Evolutionary conservation across 2,329 filamentous ascomycete genomes (phyloP), one percentile per base, ranked within the genome.

Genomic region (Xylaria sp.): DNA sequence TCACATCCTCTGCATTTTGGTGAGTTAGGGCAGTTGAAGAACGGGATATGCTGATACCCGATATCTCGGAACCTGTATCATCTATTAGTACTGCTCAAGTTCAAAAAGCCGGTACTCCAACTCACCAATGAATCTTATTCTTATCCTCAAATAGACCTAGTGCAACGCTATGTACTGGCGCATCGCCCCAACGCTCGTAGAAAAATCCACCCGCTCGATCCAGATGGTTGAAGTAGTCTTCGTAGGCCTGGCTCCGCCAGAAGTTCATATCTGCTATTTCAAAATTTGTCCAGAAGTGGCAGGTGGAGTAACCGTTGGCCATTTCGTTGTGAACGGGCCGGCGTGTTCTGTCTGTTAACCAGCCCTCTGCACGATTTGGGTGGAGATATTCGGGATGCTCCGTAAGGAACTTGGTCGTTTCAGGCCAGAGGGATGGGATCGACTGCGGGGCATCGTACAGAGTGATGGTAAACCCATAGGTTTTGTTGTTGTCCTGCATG

Each of bases 261-360:
- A 99, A 97, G 71, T 88, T 88, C 87, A 99, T 89, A 80, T 98
- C 94, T 56, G 89, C 95, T 75, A 99, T 95, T 82, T 99, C 96
- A 76, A 99, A 99, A 82, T 99, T 99, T 77, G 91, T 96, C 96
- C 96, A 99, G 85, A 99, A 99, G 81, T 99, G 96, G 80, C 96
- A 99, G 2, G 96, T 98, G 41, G 94, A 97, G 84, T 97, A 99
- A 41, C 96, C 96, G 76, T 97, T 92, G 7, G 95, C 95, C 71
- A 91, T 89, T 63, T 86, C 80, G 78, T 94, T 93, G 80, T 97
- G 92, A 15, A 93, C 89, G 0, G 95, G 94, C 58, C 96, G 88
- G 57, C 90, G 87, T 65, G 86, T 81, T 70, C 88, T 89, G 79
- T 99, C 96, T 1, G 91, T 92, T 70, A 99, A 81, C 95, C 95